Percentiles rank a stretch among this genome's conserved stretches.
Evolutionary conservation across 805 yeast genomes (phyloP).

Genomic region (Ogataea chonburiensis): DNA sequence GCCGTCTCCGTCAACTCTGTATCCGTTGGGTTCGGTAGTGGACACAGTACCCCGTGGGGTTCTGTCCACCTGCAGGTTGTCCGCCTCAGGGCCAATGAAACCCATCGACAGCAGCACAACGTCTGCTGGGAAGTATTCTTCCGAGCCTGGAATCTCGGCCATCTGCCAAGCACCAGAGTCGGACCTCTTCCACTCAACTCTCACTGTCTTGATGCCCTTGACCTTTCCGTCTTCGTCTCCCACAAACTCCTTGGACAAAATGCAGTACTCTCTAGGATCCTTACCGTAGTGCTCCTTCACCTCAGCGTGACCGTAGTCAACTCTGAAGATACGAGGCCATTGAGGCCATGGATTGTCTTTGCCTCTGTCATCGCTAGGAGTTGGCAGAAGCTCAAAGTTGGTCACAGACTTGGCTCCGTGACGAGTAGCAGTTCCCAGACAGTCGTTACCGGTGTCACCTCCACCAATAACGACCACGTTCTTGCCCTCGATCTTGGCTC

Average conservation of each 20-base stretch:
- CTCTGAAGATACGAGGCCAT: constrained; percentile 98
- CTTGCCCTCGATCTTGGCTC: constrained; percentile 73
- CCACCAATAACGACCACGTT: constrained; percentile 97
- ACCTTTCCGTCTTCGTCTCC: constrained; percentile 95
- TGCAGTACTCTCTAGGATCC: constrained; percentile 97
- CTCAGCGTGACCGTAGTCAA: constrained; percentile 96
- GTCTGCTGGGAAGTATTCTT: constrained; percentile 93
- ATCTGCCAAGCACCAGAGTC: constrained; percentile 98
- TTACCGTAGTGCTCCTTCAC: constrained; percentile 92
- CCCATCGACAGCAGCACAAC: constrained; percentile 95
- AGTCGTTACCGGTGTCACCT: constrained; percentile 99
- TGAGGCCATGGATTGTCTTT: constrained; percentile 99
- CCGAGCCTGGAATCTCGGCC: constrained; percentile 95
- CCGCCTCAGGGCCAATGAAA: constrained; percentile 92
- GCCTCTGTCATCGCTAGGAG: constrained; percentile 82
- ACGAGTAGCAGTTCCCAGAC: constrained; percentile 95
- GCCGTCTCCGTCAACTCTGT: constrained; percentile 59
- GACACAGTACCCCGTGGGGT: constrained; percentile 84
- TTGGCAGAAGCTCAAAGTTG: constrained; percentile 92
- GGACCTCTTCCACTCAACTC: constrained; percentile 97
- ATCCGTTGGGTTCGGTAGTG: constrained; percentile 58
- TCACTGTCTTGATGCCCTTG: constrained; percentile 89
- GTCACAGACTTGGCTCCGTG: constrained; percentile 94
- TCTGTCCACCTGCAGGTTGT: constrained; percentile 63
- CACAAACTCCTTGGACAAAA: constrained; percentile 90